A percentile compares a stretch with the other conserved stretches of the same genome.
Evolutionary conservation across 2,329 filamentous ascomycete species (phyloP).

Genomic region (Paracoccidioides brasiliensis): DNA sequence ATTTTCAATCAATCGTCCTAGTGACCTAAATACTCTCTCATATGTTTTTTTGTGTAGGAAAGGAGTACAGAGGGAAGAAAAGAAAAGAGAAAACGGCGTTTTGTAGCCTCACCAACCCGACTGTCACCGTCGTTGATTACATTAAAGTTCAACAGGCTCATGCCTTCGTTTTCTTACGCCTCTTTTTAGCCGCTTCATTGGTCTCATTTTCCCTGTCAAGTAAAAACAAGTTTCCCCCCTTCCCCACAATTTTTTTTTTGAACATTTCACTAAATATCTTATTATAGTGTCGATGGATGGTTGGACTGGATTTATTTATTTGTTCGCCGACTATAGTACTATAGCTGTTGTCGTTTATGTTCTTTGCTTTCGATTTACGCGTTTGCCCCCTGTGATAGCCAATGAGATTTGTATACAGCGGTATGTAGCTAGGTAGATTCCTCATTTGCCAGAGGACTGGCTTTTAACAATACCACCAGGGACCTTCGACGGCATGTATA

Average conservation of each 20-base stretch:
- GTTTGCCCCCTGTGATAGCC: neutral
- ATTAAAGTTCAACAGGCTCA: neutral
- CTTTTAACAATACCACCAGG: no score
- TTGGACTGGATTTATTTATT: neutral
- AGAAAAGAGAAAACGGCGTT: neutral
- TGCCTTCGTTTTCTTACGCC: neutral
- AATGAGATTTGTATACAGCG: neutral
- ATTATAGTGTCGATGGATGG: neutral
- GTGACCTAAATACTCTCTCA: neutral
- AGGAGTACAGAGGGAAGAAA: neutral
- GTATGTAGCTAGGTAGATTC: neutral
- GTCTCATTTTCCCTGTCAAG: neutral
- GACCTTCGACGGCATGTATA: no score
- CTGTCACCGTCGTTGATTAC: neutral
- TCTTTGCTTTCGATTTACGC: neutral
- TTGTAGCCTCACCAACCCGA: neutral
- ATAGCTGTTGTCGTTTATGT: neutral
- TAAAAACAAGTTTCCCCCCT: neutral
- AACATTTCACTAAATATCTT: neutral
- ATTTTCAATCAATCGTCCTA: neutral
- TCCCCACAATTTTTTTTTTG: constrained; percentile 8
- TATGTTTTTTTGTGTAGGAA: neutral
- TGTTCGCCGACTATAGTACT: neutral
- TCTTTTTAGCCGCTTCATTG: constrained; percentile 4
- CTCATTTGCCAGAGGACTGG: no score